Evolutionary conservation across 495 filamentous ascomycete species (phyloP).

Genomic region (Penicillium bialowiezense): DNA sequence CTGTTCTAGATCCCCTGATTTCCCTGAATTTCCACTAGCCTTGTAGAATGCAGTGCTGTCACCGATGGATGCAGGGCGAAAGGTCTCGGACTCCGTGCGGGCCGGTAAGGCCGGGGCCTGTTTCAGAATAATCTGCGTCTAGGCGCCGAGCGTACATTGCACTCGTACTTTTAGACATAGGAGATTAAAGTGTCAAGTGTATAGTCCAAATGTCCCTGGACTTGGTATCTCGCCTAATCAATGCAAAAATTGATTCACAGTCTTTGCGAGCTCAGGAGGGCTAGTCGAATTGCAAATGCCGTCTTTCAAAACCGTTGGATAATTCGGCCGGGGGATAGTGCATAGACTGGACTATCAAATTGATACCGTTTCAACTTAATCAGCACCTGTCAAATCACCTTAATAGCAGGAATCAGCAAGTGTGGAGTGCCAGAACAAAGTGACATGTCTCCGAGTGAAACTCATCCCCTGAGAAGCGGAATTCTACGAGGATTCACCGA

Average conservation of each 20-base stretch:
- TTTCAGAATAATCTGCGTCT: slow-evolving; percentile 25
- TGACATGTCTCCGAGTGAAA: too few species aligned
- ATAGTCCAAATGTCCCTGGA: neutral
- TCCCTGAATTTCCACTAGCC: neutral
- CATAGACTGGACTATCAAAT: too few species aligned
- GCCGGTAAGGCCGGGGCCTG: slow-evolving; percentile 14
- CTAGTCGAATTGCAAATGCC: too few species aligned
- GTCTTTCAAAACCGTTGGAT: too few species aligned
- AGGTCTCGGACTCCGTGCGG: slow-evolving; percentile 8
- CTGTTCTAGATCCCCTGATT: neutral
- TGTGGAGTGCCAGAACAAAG: neutral
- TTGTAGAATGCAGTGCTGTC: neutral
- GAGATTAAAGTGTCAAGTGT: slow-evolving; percentile 1
- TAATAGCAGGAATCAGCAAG: neutral
- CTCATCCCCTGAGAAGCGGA: slow-evolving; percentile 4
- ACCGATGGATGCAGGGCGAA: neutral
- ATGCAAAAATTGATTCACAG: too few species aligned
- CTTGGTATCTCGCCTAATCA: neutral
- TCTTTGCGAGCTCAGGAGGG: too few species aligned
- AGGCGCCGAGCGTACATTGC: slow-evolving; percentile 7
- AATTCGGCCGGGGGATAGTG: too few species aligned
- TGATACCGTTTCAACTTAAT: neutral
- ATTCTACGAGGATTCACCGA: slow-evolving; percentile 15
- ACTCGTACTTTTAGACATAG: neutral
- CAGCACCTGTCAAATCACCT: neutral